phyloP scores from a whole-genome alignment of 2,329 filamentous ascomycete species.

The Microsporum ferrugineum region DNA sequence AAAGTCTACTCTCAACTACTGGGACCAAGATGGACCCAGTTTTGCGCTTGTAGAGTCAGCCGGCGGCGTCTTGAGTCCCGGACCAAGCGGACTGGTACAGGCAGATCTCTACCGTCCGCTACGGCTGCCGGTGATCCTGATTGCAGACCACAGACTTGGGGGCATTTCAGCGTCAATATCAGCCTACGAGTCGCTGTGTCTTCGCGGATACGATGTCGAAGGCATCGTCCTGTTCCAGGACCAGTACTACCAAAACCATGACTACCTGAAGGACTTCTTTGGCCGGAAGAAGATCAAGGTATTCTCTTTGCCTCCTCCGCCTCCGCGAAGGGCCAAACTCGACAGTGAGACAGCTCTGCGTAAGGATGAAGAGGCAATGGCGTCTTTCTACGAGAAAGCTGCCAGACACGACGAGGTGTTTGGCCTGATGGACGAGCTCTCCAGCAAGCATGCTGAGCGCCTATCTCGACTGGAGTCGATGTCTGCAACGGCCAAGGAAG shows the following conservation, averaged over 20 bases:
- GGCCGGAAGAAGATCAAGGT: constrained; percentile 46
- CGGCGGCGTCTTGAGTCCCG: constrained; percentile 69
- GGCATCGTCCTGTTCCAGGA: constrained; percentile 59
- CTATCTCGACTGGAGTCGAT: constrained; percentile 51
- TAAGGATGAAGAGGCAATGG: constrained; percentile 49
- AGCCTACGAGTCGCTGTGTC: constrained; percentile 62
- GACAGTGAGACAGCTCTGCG: constrained; percentile 23
- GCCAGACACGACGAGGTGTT: constrained; percentile 32
- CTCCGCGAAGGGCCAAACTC: constrained; percentile 30
- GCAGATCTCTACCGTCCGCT: constrained; percentile 66
- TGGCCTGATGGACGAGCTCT: constrained; percentile 42
- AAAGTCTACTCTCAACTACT: constrained; percentile 31
- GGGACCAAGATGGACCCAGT: constrained; percentile 12
- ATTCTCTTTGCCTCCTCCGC: constrained; percentile 48
- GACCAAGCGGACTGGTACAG: constrained; percentile 63
- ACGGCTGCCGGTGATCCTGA: constrained; percentile 59
- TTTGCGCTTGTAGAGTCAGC: constrained; percentile 55
- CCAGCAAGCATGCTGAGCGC: constrained; percentile 44
- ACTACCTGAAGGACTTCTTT: constrained; percentile 60
- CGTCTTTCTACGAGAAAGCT: constrained; percentile 49
- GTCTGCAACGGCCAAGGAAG: constrained; percentile 47
- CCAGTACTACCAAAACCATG: constrained; percentile 53
- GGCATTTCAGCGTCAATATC: constrained; percentile 73
- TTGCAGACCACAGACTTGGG: constrained; percentile 64
- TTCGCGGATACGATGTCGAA: constrained; percentile 70